Evolutionary conservation across 2,329 filamentous ascomycete genomes (phyloP), one percentile per base, ranked within the genome.

Genomic region (Colletotrichum navitas): DNA sequence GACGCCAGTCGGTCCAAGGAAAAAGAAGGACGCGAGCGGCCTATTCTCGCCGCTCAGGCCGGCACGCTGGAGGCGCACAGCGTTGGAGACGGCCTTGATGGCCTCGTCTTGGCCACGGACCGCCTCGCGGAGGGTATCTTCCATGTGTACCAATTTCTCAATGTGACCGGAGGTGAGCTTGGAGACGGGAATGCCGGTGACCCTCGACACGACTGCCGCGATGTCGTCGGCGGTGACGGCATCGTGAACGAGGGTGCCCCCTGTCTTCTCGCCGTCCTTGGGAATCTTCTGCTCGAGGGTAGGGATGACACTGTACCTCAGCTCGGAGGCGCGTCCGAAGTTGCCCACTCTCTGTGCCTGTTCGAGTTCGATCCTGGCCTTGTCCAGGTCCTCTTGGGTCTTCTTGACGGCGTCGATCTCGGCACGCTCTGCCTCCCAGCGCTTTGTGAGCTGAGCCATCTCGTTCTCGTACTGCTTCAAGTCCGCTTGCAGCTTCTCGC

Each of bases 201-300:
- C 92, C 65, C 94, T 89, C 2, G 94, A 96, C 5, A 98, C 96
- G 1, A 99, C 95, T 51, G 89, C 90, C 66, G 94, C 95, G 77
- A 99, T 98, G 76, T 99, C 96, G 77, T 98, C 95, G 1, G 94
- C 89, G 0, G 93, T 97, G n/a, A 99, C 96, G 0, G 94, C 93
- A 79, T 99, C 96, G 79, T 98, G 95, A 36, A 98, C 91, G 18
- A 98, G 85, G 2, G 88, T 88, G 68, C 91, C 81, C 65, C 81
- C 80, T 69, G 77, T 74, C 21, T 77, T 76, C 79, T 90, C 83
- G 16, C 89, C 90, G 64, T 98, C 95, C 77, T 92, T 89, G 2
- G 94, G 94, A 6, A 98, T 83, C 78, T 93, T 93, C 74, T 88
- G 85, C 81, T 98, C 93, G 1, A 98, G 85, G 45, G 85, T 85